phyloP scores from a whole-genome alignment of 805 yeast species.

The Nakazawaea holstii region DNA sequence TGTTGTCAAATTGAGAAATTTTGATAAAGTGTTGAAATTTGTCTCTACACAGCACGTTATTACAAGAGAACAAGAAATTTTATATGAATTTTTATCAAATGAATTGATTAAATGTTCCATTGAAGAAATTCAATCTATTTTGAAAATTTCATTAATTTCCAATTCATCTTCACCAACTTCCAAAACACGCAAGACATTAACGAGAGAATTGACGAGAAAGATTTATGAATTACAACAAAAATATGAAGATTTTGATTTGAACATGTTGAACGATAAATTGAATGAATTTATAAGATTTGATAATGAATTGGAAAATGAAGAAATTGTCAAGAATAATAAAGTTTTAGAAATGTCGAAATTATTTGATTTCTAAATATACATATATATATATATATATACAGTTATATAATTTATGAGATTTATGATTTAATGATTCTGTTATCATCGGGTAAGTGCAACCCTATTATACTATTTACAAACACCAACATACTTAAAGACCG shows the following conservation, averaged over 20 bases:
- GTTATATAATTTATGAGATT: not conserved
- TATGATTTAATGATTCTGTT: not conserved
- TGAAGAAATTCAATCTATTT: not conserved
- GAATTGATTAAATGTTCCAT: not conserved
- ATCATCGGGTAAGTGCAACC: too few relatives aligned
- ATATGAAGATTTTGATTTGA: constrained; percentile 5
- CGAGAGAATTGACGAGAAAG: not conserved
- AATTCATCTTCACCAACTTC: not conserved
- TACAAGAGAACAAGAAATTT: not conserved
- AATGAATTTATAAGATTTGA: not conserved
- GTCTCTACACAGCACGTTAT: too few relatives aligned
- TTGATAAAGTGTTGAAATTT: not conserved
- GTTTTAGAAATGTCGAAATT: constrained; percentile 1
- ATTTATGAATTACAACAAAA: not conserved
- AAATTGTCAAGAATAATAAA: not conserved
- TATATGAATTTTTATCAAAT: not conserved
- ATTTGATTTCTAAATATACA: not conserved
- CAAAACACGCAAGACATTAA: not conserved
- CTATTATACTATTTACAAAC: too few relatives aligned
- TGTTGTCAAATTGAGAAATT: not conserved
- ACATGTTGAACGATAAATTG: not conserved
- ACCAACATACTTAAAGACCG: too few relatives aligned
- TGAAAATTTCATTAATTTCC: not conserved
- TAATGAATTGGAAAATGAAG: not conserved
- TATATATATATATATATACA: not conserved